Conservation (phyloP, 331 rosid genomes). For the Quercus tomentella region DNA sequence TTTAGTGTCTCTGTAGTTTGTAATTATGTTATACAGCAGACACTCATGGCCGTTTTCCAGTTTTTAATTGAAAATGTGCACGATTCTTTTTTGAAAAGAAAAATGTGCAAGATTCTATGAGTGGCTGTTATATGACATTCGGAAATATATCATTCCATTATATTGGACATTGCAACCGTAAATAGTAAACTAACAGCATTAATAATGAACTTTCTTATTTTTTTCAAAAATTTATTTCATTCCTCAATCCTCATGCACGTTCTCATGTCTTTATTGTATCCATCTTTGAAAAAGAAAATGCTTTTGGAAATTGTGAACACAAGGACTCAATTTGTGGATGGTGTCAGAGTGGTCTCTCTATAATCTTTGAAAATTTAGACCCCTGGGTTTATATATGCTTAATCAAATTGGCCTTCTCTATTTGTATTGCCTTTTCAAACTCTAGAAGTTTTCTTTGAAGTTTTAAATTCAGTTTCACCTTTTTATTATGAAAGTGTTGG, state of each 20-base stretch:
- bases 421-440: neutral
- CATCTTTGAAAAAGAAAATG: neutral
- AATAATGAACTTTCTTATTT: neutral
- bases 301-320: conserved; percentile 12
- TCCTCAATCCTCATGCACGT: neutral
- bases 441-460: neutral
- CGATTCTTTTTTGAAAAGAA: too few relatives aligned
- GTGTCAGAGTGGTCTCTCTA: neutral
- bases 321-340: neutral
- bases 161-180: conserved; percentile 4
- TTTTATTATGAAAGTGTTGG: neutral
- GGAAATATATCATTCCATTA: conserved; percentile 6
- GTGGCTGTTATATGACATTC: neutral
- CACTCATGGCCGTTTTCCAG: neutral
- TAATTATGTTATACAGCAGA: neutral
- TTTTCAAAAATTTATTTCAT: neutral
- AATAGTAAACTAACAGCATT: neutral
- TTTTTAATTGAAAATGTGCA: neutral
- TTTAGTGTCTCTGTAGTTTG: neutral
- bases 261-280: conserved; percentile 1
- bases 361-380: conserved; percentile 5
- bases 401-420: neutral
- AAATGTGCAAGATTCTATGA: neutral
- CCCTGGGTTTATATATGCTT: conserved; percentile 8
- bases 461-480: neutral